These are phyloP conservation scores for Cladorrhinum sp. DNA, from an alignment of 2,329 filamentous ascomycete species.

Conservation along the genomic window DNA sequence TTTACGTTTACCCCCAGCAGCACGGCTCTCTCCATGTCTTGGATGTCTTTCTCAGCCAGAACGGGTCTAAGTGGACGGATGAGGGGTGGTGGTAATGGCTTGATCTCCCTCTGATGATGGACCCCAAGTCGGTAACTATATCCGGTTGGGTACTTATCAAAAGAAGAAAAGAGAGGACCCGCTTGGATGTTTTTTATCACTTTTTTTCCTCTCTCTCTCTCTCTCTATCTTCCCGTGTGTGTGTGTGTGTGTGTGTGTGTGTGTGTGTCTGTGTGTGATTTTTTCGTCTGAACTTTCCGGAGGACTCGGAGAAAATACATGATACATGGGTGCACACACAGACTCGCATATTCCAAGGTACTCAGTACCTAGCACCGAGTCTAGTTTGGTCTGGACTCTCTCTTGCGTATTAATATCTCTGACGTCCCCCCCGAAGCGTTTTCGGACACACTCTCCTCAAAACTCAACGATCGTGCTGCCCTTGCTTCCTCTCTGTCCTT, in stretches of 20 bases:
- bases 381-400: neutral
- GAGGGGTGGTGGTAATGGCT: neutral
- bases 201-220: neutral
- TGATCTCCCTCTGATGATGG: neutral
- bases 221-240: neutral
- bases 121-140: neutral
- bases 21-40: neutral
- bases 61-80: neutral
- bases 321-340: neutral
- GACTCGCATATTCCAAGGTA: neutral
- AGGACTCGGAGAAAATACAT: neutral
- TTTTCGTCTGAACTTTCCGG: neutral
- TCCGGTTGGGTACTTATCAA: neutral
- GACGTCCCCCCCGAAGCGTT: neutral
- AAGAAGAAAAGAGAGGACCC: neutral
- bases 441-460: no score
- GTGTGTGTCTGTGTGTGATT: neutral
- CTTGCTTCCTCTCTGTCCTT: neutral
- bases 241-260: neutral
- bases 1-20: neutral
- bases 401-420: conserved; percentile 6
- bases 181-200: neutral
- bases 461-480: neutral
- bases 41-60: neutral
- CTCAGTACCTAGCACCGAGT: no score